Conservation (phyloP, 2,329 filamentous ascomycete genomes). For the Xylaria arbuscula region DNA sequence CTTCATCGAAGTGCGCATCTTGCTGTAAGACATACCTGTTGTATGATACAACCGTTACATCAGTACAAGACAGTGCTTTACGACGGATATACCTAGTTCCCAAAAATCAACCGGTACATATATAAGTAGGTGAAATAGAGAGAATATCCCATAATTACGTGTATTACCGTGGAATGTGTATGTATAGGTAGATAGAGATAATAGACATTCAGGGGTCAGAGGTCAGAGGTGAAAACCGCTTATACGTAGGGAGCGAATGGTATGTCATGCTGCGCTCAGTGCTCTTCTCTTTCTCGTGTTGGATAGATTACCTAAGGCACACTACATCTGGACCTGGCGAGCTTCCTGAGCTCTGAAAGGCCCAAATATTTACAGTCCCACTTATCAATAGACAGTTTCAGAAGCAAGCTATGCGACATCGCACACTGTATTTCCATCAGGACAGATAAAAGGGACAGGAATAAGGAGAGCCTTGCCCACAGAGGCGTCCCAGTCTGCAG, state of each 20-base stretch:
- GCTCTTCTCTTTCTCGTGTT: constrained; percentile 15
- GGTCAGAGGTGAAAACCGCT: constrained; percentile 8
- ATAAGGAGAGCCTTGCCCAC: not conserved
- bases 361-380: constrained; percentile 2
- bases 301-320: constrained; percentile 7
- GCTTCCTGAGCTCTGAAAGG: constrained; percentile 3
- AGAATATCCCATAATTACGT: not conserved
- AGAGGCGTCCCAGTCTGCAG: not conserved
- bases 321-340: not conserved
- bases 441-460: not conserved
- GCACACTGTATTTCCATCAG: constrained; percentile 20
- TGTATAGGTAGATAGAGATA: not conserved
- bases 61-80: not conserved
- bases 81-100: not conserved
- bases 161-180: too few species aligned
- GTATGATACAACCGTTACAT: not conserved
- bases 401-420: not conserved
- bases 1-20: too few species aligned
- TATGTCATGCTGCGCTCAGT: not conserved
- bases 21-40: not conserved
- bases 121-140: not conserved
- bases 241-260: not conserved
- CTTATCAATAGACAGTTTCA: not conserved
- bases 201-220: constrained; percentile 3
- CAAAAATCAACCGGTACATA: not conserved